phyloP scores from a whole-genome alignment of 805 yeast genomes.

The Monosporozyma solicola region DNA sequence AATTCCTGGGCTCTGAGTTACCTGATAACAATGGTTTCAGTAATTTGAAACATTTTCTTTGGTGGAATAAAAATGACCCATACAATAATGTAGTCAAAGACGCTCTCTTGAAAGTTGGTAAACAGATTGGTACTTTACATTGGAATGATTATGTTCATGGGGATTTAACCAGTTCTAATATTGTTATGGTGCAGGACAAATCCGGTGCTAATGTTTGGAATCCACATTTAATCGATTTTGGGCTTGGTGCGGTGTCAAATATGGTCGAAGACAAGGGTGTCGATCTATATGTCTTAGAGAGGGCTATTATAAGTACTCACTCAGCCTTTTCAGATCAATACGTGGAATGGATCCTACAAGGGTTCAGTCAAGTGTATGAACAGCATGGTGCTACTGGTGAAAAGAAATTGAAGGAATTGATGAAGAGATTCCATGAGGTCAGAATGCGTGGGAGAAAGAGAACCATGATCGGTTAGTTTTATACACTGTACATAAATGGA shows the following conservation, averaged over 20 bases:
- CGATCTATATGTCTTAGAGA: constrained; percentile 87
- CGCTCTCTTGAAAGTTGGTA: constrained; percentile 51
- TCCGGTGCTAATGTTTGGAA: constrained; percentile 17
- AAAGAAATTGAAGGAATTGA: constrained; percentile 42
- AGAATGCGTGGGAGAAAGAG: constrained; percentile 90
- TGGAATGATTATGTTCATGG: constrained; percentile 79
- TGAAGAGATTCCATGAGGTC: constrained; percentile 68
- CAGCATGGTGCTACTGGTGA: constrained; percentile 28
- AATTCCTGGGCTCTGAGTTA: constrained; percentile 51
- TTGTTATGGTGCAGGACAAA: constrained; percentile 39
- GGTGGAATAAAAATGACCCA: constrained; percentile 42
- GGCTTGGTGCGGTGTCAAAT: constrained; percentile 68
- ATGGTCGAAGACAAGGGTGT: constrained; percentile 91
- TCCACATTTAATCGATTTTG: constrained; percentile 82
- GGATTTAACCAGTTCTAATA: constrained; percentile 85
- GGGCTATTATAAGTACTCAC: constrained; percentile 88
- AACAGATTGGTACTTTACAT: constrained; percentile 63
- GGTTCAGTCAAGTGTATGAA: constrained; percentile 42
- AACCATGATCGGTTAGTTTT: constrained; percentile 70
- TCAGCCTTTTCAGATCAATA: constrained; percentile 60
- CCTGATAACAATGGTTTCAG: constrained; percentile 43
- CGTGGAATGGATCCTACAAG: constrained; percentile 62
- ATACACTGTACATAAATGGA: neutral
- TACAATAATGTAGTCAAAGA: constrained; percentile 33
- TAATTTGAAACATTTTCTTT: constrained; percentile 63